A percentile compares a stretch with the other conserved stretches of the same genome.
phyloP scores from a whole-genome alignment of 345 rosid genomes.

The Eutrema yunnanense region DNA sequence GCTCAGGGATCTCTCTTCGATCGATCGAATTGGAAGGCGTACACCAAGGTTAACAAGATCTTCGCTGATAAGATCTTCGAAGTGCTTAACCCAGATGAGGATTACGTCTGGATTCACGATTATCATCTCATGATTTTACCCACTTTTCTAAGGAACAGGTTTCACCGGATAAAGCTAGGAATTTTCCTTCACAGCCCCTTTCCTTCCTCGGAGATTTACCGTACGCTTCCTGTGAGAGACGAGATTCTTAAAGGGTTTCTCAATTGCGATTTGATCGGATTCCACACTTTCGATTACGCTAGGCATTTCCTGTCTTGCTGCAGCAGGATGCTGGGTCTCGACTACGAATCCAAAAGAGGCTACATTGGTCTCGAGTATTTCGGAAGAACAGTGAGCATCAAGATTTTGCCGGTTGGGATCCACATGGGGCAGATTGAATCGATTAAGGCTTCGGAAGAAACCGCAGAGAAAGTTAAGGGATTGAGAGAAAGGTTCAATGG shows the following conservation, averaged over 20 bases:
- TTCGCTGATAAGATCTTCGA: conserved; percentile 66
- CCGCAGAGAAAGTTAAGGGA: conserved; percentile 41
- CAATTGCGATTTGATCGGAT: conserved; percentile 80
- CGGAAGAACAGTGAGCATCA: conserved; percentile 69
- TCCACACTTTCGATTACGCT: conserved; percentile 84
- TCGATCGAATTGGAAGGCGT: conserved; percentile 55
- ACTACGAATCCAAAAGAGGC: conserved; percentile 75
- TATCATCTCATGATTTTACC: conserved; percentile 84
- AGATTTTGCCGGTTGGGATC: conserved; percentile 74
- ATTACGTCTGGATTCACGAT: conserved; percentile 80
- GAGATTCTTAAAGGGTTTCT: conserved; percentile 63
- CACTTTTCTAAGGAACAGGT: conserved; percentile 53
- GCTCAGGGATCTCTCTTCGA: conserved; percentile 51
- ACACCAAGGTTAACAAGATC: conserved; percentile 49
- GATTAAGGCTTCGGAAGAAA: conserved; percentile 34
- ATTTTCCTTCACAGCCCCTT: conserved; percentile 69
- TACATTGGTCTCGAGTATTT: conserved; percentile 75
- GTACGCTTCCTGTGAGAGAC: conserved; percentile 64
- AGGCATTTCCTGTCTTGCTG: conserved; percentile 84
- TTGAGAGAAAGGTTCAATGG: conserved; percentile 52
- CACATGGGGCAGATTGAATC: conserved; percentile 67
- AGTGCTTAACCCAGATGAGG: conserved; percentile 57
- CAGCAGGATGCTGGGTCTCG: conserved; percentile 73
- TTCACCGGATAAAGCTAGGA: conserved; percentile 52
- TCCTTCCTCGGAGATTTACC: conserved; percentile 71